A percentile compares a stretch with the other conserved stretches of the same genome.
phyloP scores from a whole-genome alignment of 2,329 filamentous ascomycete species.

The Pseudogymnoascus pannorum region DNA sequence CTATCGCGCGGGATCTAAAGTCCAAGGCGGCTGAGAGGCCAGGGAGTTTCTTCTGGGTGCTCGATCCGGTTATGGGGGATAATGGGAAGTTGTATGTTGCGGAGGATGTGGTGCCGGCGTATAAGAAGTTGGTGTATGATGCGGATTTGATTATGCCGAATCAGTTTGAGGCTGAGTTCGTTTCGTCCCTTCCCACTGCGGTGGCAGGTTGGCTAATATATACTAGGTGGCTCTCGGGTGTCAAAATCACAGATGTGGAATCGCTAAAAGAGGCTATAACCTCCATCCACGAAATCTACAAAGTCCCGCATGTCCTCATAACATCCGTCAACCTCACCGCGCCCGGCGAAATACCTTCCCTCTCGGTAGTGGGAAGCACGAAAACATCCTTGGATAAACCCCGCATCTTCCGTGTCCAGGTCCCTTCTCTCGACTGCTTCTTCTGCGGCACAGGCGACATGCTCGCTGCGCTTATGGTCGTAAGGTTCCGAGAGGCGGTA shows the following conservation, averaged over 20 bases:
- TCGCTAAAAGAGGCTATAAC: constrained; percentile 69
- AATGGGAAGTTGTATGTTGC: constrained; percentile 87
- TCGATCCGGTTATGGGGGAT: constrained; percentile 98
- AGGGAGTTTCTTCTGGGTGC: constrained; percentile 88
- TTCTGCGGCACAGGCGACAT: constrained; percentile 97
- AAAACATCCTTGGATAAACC: constrained; percentile 52
- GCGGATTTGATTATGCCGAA: constrained; percentile 93
- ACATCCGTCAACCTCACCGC: constrained; percentile 72
- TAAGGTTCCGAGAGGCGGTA: constrained; percentile 79
- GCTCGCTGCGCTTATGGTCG: constrained; percentile 89
- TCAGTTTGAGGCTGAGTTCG: constrained; percentile 93
- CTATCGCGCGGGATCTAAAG: constrained; percentile 75
- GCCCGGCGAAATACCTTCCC: constrained; percentile 43
- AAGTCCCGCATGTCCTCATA: constrained; percentile 82
- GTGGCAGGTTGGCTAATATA: neutral
- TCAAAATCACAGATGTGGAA: constrained; percentile 68
- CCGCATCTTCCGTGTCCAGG: constrained; percentile 81
- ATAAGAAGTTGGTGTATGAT: constrained; percentile 68
- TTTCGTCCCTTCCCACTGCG: constrained; percentile 15
- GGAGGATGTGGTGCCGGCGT: constrained; percentile 84
- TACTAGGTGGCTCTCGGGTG: constrained; percentile 71
- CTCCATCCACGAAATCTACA: constrained; percentile 66
- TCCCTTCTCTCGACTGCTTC: constrained; percentile 84
- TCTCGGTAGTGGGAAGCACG: constrained; percentile 72
- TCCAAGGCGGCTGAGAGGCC: constrained; percentile 53